Percentiles rank a stretch among this genome's conserved stretches.
These are phyloP conservation scores for Fusarium camptoceras DNA, from an alignment of 2,329 filamentous ascomycete genomes.

Conservation along the genomic window DNA sequence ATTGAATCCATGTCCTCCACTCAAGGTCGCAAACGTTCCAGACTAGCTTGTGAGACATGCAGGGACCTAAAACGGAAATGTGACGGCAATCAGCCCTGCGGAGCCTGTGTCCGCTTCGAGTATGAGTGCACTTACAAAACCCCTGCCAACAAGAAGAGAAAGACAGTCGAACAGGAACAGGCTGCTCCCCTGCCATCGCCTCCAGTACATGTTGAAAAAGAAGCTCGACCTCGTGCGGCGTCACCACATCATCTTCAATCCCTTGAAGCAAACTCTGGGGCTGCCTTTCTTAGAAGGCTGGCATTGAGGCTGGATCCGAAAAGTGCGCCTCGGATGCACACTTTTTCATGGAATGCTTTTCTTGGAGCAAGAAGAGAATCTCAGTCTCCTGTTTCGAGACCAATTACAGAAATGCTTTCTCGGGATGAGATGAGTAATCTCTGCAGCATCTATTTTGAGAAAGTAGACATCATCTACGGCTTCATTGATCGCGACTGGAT, in stretches of 20 bases:
- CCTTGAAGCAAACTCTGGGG: constrained; percentile 68
- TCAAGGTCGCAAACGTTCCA: constrained; percentile 53
- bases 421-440: constrained; percentile 61
- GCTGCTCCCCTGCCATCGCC: constrained; percentile 5
- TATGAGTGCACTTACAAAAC: constrained; percentile 63
- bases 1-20: constrained; percentile 25
- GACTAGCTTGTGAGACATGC: constrained; percentile 62
- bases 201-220: constrained; percentile 5
- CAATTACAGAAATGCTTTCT: constrained; percentile 60
- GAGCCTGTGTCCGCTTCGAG: constrained; percentile 64
- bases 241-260: constrained; percentile 52
- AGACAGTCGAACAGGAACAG: neutral
- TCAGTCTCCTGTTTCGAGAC: constrained; percentile 43
- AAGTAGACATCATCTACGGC: constrained; percentile 64
- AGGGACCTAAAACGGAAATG: constrained; percentile 68
- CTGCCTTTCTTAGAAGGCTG: constrained; percentile 65
- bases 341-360: constrained; percentile 66
- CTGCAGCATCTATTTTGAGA: constrained; percentile 62
- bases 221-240: neutral
- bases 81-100: constrained; percentile 64
- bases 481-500: constrained; percentile 56
- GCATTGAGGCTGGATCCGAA: constrained; percentile 65
- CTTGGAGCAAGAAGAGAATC: constrained; percentile 46
- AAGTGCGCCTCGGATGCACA: constrained; percentile 63
- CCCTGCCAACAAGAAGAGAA: constrained; percentile 24